Evolutionary conservation across 2,329 filamentous ascomycete genomes (phyloP).

Genomic region (Fusarium sp.): DNA sequence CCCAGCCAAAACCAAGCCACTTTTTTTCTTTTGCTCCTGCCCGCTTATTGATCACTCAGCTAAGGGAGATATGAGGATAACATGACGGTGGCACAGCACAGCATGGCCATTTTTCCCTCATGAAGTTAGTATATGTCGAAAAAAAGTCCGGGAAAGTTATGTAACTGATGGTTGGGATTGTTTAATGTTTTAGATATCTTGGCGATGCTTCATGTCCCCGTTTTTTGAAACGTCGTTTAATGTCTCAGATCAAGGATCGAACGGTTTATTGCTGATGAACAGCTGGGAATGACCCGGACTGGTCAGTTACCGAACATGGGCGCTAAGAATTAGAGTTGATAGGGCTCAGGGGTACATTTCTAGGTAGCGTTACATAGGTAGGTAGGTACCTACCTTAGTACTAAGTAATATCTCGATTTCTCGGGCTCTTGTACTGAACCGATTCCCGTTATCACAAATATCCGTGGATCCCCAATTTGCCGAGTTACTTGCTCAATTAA

Average conservation of each 20-base stretch:
- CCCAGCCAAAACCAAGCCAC: not conserved
- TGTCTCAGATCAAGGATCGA: conserved; percentile 23
- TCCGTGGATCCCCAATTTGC: too few relatives aligned
- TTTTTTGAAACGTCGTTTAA: conserved; percentile 9
- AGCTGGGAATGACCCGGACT: not conserved
- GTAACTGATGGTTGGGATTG: not conserved
- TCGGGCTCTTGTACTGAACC: too few relatives aligned
- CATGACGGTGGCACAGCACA: not conserved
- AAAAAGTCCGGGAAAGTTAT: not conserved
- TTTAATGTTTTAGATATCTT: not conserved
- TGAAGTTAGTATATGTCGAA: not conserved
- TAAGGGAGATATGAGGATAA: not conserved
- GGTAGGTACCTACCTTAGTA: too few relatives aligned
- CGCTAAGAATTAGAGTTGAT: conserved; percentile 6
- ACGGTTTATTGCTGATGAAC: not conserved
- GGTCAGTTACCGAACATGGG: not conserved
- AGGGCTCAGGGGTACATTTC: not conserved
- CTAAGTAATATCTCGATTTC: not conserved
- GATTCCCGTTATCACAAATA: too few relatives aligned
- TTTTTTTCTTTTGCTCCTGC: not conserved
- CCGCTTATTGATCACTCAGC: not conserved
- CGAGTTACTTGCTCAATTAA: too few relatives aligned
- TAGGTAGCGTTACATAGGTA: not conserved
- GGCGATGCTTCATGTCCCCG: not conserved
- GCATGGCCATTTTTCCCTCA: not conserved